Evolutionary conservation across 352 stramenopile genomes (phyloP).

Genomic region (Ophiocytium majus): DNA sequence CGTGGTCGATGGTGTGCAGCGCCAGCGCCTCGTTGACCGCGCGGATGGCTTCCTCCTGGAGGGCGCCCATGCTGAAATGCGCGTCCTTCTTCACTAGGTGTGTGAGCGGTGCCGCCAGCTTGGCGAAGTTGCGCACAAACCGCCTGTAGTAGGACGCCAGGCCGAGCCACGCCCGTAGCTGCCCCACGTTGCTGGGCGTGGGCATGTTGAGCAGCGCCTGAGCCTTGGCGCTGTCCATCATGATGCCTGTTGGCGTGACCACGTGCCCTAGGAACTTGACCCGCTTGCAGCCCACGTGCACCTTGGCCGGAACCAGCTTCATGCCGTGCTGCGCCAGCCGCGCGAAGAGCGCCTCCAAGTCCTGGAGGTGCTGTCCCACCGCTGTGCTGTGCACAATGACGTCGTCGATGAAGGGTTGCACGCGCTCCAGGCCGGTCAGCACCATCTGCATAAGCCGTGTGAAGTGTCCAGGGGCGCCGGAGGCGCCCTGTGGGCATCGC

Average conservation of each 20-base stretch:
- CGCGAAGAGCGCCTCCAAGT: background rate
- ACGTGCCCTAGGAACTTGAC: background rate
- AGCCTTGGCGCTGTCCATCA: background rate
- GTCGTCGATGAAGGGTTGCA: background rate
- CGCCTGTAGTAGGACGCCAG: background rate
- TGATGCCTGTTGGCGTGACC: background rate
- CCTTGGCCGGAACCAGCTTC: background rate
- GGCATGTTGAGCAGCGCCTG: background rate
- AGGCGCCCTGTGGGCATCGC: background rate
- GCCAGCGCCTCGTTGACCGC: background rate
- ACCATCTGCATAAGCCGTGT: conserved; percentile 2
- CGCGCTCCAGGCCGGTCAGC: background rate
- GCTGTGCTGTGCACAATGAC: background rate
- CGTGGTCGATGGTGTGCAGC: background rate
- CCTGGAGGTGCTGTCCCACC: background rate
- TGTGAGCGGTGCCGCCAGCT: background rate
- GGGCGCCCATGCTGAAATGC: background rate
- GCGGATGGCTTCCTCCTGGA: background rate
- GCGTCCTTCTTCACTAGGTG: background rate
- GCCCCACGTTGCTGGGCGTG: background rate
- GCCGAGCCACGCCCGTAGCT: background rate
- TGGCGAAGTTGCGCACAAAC: background rate
- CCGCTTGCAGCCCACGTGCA: background rate
- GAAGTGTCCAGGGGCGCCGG: background rate
- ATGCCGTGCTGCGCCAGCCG: background rate